Evolutionary conservation across 768 basidiomycete genomes (phyloP).

Genomic region (Leccinum arenicola): DNA sequence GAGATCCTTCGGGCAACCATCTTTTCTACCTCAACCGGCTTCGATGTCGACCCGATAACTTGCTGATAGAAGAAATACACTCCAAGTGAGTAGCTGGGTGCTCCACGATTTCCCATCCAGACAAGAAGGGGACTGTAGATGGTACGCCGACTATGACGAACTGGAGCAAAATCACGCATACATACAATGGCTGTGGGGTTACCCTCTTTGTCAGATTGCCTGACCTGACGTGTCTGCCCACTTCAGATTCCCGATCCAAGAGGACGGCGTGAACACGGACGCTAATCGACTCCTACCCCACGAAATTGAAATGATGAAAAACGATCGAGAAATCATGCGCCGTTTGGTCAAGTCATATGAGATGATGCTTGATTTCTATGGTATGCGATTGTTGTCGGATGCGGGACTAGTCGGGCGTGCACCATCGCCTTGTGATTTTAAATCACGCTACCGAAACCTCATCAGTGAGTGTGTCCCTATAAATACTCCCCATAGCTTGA

Average conservation of each 20-base stretch:
- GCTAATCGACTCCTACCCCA: constrained; percentile 67
- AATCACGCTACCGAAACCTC: constrained; percentile 61
- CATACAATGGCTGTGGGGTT: constrained; percentile 75
- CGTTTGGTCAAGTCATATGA: constrained; percentile 60
- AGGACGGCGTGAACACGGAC: constrained; percentile 67
- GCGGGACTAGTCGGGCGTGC: constrained; percentile 60
- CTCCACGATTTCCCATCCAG: background rate
- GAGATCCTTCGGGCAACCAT: constrained; percentile 41
- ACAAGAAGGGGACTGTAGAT: constrained; percentile 40
- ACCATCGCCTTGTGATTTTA: constrained; percentile 46
- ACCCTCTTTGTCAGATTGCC: background rate
- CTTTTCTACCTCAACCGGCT: constrained; percentile 58
- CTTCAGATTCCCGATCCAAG: constrained; percentile 67
- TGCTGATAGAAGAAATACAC: constrained; percentile 62
- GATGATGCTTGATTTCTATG: constrained; percentile 81
- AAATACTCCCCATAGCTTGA: background rate
- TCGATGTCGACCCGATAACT: constrained; percentile 59
- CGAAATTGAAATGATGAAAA: constrained; percentile 58
- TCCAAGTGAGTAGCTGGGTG: constrained; percentile 39
- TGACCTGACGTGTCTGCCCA: background rate
- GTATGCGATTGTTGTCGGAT: constrained; percentile 59
- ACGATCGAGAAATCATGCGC: constrained; percentile 42
- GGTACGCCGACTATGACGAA: constrained; percentile 58
- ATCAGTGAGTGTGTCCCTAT: constrained; percentile 46
- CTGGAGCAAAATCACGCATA: constrained; percentile 70